Evolutionary conservation across 139 green algal genomes (phyloP).

Genomic region (Micromonas commoda): DNA sequence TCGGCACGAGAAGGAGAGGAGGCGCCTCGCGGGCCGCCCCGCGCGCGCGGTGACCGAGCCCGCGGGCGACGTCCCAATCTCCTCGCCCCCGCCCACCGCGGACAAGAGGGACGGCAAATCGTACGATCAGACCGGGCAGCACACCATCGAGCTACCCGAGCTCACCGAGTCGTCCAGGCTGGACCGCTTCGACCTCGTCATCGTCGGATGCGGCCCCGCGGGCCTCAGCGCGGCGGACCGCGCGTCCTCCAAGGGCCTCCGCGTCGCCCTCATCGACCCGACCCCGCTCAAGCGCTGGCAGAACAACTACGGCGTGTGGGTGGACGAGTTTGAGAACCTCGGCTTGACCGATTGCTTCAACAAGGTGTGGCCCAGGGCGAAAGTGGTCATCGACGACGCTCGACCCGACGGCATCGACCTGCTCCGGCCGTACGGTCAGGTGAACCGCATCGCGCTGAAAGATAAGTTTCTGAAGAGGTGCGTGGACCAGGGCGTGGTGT

Average conservation of each 20-base stretch:
- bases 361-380: conserved; percentile 67
- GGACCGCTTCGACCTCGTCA: conserved; percentile 66
- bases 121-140: too few species aligned
- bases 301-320: conserved; percentile 99
- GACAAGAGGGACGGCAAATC: too few species aligned
- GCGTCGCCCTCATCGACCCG: conserved; percentile 78
- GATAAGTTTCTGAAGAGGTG: conserved; percentile 71
- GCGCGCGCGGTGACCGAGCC: too few species aligned
- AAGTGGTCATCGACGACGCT: conserved; percentile 69
- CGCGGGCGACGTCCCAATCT: too few species aligned
- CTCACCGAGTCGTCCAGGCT: background rate
- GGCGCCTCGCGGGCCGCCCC: too few species aligned
- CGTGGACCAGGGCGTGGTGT: conserved; percentile 58
- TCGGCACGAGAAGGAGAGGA: too few species aligned
- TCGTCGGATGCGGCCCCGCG: conserved; percentile 82
- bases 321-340: conserved; percentile 94
- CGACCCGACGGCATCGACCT: conserved; percentile 38
- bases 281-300: conserved; percentile 70
- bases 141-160: background rate
- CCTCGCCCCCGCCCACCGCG: too few species aligned
- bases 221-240: conserved; percentile 53
- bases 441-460: conserved; percentile 88
- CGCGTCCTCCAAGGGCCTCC: conserved; percentile 50
- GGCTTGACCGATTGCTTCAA: conserved; percentile 48
- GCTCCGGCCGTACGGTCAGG: conserved; percentile 71